Conservation (phyloP, 768 basidiomycete genomes). For the Mycena floridula region DNA sequence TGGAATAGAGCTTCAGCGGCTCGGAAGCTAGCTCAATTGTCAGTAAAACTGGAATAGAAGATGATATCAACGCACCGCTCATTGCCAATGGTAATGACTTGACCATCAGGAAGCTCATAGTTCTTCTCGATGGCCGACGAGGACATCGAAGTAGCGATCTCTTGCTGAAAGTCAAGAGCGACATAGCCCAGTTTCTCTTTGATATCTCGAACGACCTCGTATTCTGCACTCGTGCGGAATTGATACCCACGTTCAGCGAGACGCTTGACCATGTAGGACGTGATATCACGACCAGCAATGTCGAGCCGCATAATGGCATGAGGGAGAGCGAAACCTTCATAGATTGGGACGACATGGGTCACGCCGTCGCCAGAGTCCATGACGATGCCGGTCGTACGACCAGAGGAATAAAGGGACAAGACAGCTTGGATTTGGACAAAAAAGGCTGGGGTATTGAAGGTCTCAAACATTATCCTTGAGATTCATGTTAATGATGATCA, state of each 20-base stretch:
- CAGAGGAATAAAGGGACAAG: slow-evolving; percentile 76
- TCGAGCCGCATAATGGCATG: slow-evolving; percentile 93
- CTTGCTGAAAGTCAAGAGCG: slow-evolving; percentile 73
- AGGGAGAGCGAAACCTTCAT: slow-evolving; percentile 89
- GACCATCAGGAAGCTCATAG: slow-evolving; percentile 71
- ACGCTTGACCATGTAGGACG: slow-evolving; percentile 62
- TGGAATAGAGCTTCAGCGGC: slow-evolving; percentile 71
- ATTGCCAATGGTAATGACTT: slow-evolving; percentile 68
- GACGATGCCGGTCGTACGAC: slow-evolving; percentile 91
- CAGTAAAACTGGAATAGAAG: not conserved
- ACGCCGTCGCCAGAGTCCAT: too few species aligned
- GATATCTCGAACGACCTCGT: slow-evolving; percentile 72
- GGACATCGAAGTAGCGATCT: slow-evolving; percentile 65
- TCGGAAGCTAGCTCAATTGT: slow-evolving; percentile 33
- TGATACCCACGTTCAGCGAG: slow-evolving; percentile 64
- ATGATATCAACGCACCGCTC: slow-evolving; percentile 33
- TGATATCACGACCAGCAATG: slow-evolving; percentile 89
- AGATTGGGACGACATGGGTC: slow-evolving; percentile 97
- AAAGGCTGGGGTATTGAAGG: slow-evolving; percentile 68
- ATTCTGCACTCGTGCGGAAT: slow-evolving; percentile 68
- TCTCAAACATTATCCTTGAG: slow-evolving; percentile 74
- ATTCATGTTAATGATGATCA: too few species aligned
- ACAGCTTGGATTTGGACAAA: slow-evolving; percentile 74
- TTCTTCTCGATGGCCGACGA: slow-evolving; percentile 67
- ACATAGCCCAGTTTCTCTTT: slow-evolving; percentile 78